These are phyloP conservation scores for Porcisia deanei DNA, from an alignment of 208 protist species.

Conservation along the genomic window DNA sequence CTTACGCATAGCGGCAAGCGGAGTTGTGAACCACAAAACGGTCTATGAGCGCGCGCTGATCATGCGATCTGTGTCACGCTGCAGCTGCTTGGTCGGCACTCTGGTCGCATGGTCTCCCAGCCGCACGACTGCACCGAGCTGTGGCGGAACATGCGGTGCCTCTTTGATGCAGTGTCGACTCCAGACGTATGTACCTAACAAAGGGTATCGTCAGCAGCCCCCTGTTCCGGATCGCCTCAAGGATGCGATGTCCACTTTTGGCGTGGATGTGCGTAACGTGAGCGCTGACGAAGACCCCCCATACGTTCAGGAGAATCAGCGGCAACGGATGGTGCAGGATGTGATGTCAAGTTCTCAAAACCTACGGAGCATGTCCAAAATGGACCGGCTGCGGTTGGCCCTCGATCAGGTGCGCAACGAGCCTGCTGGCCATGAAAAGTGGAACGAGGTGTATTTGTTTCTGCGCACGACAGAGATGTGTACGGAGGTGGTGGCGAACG, in stretches of 20 bases:
- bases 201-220: constrained; percentile 76
- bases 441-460: constrained; percentile 88
- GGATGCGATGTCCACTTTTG: constrained; percentile 70
- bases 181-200: constrained; percentile 64
- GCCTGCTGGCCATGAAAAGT: constrained; percentile 45
- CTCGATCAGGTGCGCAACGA: constrained; percentile 73
- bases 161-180: constrained; percentile 5
- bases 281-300: constrained; percentile 59
- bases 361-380: constrained; percentile 63
- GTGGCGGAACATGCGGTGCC: not conserved
- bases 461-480: constrained; percentile 90
- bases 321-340: constrained; percentile 60
- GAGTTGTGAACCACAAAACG: not conserved
- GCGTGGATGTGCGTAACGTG: constrained; percentile 44
- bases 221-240: constrained; percentile 82
- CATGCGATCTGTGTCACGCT: constrained; percentile 3
- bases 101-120: not conserved
- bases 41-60: not conserved
- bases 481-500: constrained; percentile 57
- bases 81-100: not conserved
- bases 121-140: not conserved
- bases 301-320: constrained; percentile 77
- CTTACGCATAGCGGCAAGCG: not conserved
- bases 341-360: constrained; percentile 64
- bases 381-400: constrained; percentile 74